Percentiles rank a stretch among this genome's conserved stretches.
These are phyloP conservation scores for Penicillium hesseltinei DNA, from an alignment of 2,329 filamentous ascomycete genomes.

Conservation along the genomic window DNA sequence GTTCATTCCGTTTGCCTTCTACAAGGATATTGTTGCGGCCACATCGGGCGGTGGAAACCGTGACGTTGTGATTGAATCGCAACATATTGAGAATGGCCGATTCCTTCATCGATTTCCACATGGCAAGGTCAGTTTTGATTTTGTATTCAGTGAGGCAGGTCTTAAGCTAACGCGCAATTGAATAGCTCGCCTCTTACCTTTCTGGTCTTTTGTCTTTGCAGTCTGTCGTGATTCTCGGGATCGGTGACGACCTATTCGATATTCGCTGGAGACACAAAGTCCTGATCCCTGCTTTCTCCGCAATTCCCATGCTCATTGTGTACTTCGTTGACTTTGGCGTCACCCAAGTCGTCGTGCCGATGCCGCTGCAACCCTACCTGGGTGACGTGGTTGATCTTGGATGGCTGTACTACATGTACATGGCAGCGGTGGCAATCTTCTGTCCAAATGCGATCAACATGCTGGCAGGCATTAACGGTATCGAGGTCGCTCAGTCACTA, in stretches of 20 bases:
- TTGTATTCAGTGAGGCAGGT: not conserved
- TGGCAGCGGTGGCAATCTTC: conserved; percentile 95
- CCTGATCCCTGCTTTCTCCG: conserved; percentile 91
- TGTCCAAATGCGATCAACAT: conserved; percentile 99
- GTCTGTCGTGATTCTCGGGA: conserved; percentile 83
- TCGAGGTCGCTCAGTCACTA: conserved; percentile 92
- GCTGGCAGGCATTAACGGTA: conserved; percentile 97
- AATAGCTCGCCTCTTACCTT: conserved; percentile 85
- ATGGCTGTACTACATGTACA: conserved; percentile 88
- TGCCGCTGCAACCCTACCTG: conserved; percentile 78
- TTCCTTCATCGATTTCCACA: conserved; percentile 91
- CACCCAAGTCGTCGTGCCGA: conserved; percentile 88
- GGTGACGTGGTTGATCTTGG: conserved; percentile 82
- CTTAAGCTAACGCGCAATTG: conserved; percentile 7
- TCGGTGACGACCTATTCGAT: conserved; percentile 95
- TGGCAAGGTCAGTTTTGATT: conserved; percentile 65
- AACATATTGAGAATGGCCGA: conserved; percentile 75
- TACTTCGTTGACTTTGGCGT: conserved; percentile 99
- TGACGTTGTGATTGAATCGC: conserved; percentile 73
- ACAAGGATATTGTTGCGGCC: conserved; percentile 94
- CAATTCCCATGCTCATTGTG: conserved; percentile 88
- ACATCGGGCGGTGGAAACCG: conserved; percentile 91
- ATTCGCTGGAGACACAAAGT: conserved; percentile 99
- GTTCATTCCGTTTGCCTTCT: conserved; percentile 96
- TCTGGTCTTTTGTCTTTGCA: conserved; percentile 92